Evolutionary conservation across 73 alveolate genomes (phyloP).

Genomic region (Uronychia setigera): DNA sequence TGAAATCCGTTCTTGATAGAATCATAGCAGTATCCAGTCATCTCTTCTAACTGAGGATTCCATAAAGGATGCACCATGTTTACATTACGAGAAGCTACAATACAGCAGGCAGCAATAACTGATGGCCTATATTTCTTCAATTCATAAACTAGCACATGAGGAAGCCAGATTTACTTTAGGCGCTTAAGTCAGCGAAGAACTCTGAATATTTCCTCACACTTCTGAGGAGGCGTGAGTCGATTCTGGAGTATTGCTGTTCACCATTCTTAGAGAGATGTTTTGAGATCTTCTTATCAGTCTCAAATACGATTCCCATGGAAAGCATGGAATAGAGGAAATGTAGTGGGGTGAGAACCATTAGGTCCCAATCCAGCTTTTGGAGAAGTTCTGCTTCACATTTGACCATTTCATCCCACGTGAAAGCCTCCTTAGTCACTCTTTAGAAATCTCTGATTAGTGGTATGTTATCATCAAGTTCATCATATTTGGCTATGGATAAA

Average conservation of each 20-base stretch:
- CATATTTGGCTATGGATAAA: slow-evolving; percentile 39
- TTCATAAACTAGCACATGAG: slow-evolving; percentile 34
- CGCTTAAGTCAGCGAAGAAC: slow-evolving; percentile 48
- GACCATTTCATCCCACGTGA: slow-evolving; percentile 23
- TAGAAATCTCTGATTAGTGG: slow-evolving; percentile 50
- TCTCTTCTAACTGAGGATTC: slow-evolving; percentile 4
- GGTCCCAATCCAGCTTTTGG: slow-evolving; percentile 45
- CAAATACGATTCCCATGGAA: slow-evolving; percentile 7
- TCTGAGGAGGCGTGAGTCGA: slow-evolving; percentile 27
- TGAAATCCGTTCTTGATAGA: not conserved
- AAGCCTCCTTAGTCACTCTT: slow-evolving; percentile 14
- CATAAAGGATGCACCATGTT: slow-evolving; percentile 24
- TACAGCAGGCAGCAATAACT: slow-evolving; percentile 32
- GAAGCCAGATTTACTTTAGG: slow-evolving; percentile 9
- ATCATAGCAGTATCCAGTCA: not conserved
- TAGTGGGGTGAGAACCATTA: slow-evolving; percentile 33
- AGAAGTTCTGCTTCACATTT: slow-evolving; percentile 27
- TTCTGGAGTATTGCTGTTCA: not conserved
- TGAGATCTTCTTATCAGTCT: slow-evolving; percentile 4
- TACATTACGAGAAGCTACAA: slow-evolving; percentile 35
- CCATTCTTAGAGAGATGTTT: not conserved
- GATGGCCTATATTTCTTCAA: slow-evolving; percentile 30
- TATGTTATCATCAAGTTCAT: slow-evolving; percentile 55
- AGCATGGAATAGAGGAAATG: slow-evolving; percentile 33
- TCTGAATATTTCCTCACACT: slow-evolving; percentile 52